A percentile compares a stretch with the other conserved stretches of the same genome.
phyloP scores from a whole-genome alignment of 352 stramenopile species.

The Phytophthora capsici region DNA sequence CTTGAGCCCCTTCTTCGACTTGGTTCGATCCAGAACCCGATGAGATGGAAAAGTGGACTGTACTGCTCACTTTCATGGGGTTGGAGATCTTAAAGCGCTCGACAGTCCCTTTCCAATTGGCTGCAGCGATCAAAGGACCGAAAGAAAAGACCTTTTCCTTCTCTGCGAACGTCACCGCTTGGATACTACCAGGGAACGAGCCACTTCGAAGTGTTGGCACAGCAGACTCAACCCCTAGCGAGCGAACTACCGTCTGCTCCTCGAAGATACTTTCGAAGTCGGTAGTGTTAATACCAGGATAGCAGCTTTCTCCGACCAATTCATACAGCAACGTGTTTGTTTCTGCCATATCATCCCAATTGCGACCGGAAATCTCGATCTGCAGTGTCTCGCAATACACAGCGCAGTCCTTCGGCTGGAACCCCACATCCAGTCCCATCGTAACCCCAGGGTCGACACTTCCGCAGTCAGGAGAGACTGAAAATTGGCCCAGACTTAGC shows the following conservation, averaged over 20 bases:
- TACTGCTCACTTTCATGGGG: constrained; percentile 94
- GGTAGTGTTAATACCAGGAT: constrained; percentile 89
- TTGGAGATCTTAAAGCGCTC: constrained; percentile 96
- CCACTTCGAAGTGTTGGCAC: constrained; percentile 19
- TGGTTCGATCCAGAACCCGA: constrained; percentile 7
- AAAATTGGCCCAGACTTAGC: constrained; percentile 82
- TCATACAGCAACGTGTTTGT: constrained; percentile 79
- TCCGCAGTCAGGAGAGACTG: constrained; percentile 75
- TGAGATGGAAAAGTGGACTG: constrained; percentile 84
- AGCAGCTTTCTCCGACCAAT: constrained; percentile 92
- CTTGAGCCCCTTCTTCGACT: constrained; percentile 27
- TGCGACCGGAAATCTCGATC: constrained; percentile 82
- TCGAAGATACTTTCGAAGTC: constrained; percentile 95
- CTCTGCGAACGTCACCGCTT: constrained; percentile 84
- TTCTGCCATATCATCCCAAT: constrained; percentile 50
- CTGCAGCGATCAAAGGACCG: constrained; percentile 75
- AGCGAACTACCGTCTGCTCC: constrained; percentile 93
- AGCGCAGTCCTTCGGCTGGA: constrained; percentile 77
- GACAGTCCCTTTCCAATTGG: constrained; percentile 75
- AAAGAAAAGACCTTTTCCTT: constrained; percentile 91
- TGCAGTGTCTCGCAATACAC: constrained; percentile 76
- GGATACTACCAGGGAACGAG: constrained; percentile 36
- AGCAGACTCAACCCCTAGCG: constrained; percentile 55
- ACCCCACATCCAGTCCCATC: constrained; percentile 74
- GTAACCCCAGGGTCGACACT: constrained; percentile 87